Base-by-base conservation (phyloP, 2,329 filamentous ascomycete genomes). In the Colletotrichum musae region DNA sequence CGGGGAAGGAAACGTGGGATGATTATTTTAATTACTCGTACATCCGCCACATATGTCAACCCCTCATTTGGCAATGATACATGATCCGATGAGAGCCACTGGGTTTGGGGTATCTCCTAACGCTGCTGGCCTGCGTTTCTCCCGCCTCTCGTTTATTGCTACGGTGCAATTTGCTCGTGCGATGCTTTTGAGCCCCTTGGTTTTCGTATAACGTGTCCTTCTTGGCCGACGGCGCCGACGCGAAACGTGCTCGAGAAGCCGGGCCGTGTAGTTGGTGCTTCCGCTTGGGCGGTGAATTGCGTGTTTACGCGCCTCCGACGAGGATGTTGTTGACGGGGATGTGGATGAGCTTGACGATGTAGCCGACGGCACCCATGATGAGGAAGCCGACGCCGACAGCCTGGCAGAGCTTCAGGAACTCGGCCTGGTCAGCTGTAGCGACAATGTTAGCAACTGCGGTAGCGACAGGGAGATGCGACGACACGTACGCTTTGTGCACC, bases 271-370 rank as follows among this genome's bases (percentile, higher is more conserved):
- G 21, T 50, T 21, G 66, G 54, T 65, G 54, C 66, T 50, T 68
- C 61, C 2, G 24, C 53, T 65, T 26, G 39, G 50, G 50, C 50
- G 21, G 41, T 16, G 21, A 24, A 15, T 39, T 10, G 13, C 15
- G 50, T 15, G 6, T 24, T 83, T 88, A 91, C 78, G 89, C 89
- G 79, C 88, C 89, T 70, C 89, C 89, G 72, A 92, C 90, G 67
- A 92, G 86, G 70, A 92, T 89, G 79, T 91, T 89, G 86, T 92
- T 92, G 72, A 92, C 86, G 72, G 90, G 90, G 57, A 92, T 91
- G 79, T 92, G 90, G 72, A 92, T 90, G 77, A 92, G 85, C 86
- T 92, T 92, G 77, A 92, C 89, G 71, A 92, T 80, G 81, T 92
- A 92, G 72, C 90, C 90, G 67, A 92, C 90, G 56, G 89, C 88